These are phyloP conservation scores for Capsicum rhomboideum DNA, from an alignment of 257 asterid genomes.

Conservation along the genomic window DNA sequence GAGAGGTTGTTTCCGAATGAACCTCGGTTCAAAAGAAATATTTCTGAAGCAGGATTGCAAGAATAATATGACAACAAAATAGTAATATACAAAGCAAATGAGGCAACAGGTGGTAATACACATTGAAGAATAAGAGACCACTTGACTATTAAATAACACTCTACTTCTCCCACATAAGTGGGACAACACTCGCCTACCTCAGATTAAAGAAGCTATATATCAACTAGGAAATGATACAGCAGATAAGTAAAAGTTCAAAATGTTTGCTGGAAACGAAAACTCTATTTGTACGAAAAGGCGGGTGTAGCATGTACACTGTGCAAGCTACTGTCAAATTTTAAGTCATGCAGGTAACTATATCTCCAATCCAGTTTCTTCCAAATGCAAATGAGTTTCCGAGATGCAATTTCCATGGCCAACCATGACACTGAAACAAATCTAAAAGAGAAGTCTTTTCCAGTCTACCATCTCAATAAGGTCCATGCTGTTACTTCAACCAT, in stretches of 20 bases:
- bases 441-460: neutral
- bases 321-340: neutral
- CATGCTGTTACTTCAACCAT: neutral
- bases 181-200: too few species aligned
- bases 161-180: too few species aligned
- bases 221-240: neutral
- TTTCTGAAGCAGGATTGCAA: too few species aligned
- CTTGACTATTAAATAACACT: too few species aligned
- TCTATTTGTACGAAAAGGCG: neutral
- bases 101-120: too few species aligned
- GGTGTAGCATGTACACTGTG: neutral
- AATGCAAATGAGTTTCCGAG: neutral
- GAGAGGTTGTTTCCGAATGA: too few species aligned
- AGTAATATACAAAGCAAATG: too few species aligned
- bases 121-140: too few species aligned
- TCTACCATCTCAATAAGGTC: neutral
- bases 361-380: neutral
- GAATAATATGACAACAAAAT: too few species aligned
- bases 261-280: neutral
- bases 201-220: neutral
- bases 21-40: too few species aligned
- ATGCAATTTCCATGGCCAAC: neutral
- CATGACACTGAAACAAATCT: neutral
- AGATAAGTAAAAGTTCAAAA: too few species aligned
- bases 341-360: neutral